Conservation (phyloP, 305 asterid genomes). For the Rubia tinctorum region DNA sequence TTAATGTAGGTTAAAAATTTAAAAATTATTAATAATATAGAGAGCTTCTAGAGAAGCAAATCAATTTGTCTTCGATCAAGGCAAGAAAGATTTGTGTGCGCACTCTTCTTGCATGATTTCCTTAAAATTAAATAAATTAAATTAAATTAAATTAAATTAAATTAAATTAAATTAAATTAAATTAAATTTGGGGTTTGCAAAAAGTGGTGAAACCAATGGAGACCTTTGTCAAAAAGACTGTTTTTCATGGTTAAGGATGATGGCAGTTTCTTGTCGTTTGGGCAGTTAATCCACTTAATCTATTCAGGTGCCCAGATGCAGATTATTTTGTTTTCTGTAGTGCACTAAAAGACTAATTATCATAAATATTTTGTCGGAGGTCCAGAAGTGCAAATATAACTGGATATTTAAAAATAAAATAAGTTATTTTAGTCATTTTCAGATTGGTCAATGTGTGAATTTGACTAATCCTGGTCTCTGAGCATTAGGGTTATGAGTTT, state of each 20-base stretch:
- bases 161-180: background rate
- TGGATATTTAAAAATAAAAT: no score
- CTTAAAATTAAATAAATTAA: no score
- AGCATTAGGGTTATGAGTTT: no score
- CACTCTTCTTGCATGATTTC: background rate
- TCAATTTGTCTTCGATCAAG: background rate
- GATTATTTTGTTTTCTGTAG: conserved; percentile 8
- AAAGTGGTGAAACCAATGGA: conserved; percentile 3
- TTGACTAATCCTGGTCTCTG: no score
- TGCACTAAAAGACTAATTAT: background rate
- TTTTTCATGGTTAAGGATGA: conserved; percentile 9
- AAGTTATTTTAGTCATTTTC: no score
- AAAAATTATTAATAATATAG: no score
- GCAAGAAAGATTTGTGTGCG: background rate
- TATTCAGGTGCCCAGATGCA: conserved; percentile 2
- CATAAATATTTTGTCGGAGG: background rate
- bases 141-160: no score
- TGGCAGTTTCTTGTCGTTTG: conserved; percentile 15
- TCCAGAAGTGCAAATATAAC: no score
- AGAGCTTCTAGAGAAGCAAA: conserved; percentile 22
- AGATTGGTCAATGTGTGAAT: no score
- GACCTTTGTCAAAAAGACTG: conserved; percentile 8
- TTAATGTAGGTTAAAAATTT: background rate
- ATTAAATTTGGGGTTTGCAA: background rate
- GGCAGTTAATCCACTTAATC: conserved; percentile 11